Evolutionary conservation across 768 basidiomycete species (phyloP).

Genomic region (Panaeolus papilionaceus): DNA sequence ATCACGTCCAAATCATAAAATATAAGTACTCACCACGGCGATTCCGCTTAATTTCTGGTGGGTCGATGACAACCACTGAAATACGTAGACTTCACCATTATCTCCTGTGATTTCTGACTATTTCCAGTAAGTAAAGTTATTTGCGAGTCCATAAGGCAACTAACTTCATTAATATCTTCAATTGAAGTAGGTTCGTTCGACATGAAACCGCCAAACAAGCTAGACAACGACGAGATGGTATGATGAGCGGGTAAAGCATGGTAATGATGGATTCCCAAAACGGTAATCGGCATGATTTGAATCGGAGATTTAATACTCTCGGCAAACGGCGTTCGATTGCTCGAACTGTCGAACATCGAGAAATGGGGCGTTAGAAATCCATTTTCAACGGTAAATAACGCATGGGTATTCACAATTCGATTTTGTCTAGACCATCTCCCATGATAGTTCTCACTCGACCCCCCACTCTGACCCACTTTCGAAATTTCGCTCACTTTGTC

Average conservation of each 20-base stretch:
- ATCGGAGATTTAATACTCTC: neutral
- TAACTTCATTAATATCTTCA: slow-evolving; percentile 31
- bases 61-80: slow-evolving; percentile 79
- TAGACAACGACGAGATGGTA: neutral
- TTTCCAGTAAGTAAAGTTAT: neutral
- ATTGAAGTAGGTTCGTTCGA: slow-evolving; percentile 27
- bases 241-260: neutral
- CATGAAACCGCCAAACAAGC: slow-evolving; percentile 21
- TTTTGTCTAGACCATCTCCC: too few species aligned
- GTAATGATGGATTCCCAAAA: slow-evolving; percentile 6
- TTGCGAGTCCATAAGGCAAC: neutral
- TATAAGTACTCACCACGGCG: slow-evolving; percentile 52
- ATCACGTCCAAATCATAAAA: neutral
- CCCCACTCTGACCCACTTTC: too few species aligned
- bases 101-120: slow-evolving; percentile 76
- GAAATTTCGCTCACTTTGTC: too few species aligned
- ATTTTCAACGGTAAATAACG: too few species aligned
- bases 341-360: too few species aligned
- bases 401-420: too few species aligned
- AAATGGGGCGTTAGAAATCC: too few species aligned
- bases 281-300: neutral
- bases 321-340: too few species aligned
- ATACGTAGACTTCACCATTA: slow-evolving; percentile 81
- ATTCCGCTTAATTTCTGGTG: slow-evolving; percentile 62
- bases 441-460: too few species aligned